Evolutionary conservation across 2,329 filamentous ascomycete genomes (phyloP), one percentile per base, ranked within the genome.

Genomic region (Pseudogymnoascus sp.): DNA sequence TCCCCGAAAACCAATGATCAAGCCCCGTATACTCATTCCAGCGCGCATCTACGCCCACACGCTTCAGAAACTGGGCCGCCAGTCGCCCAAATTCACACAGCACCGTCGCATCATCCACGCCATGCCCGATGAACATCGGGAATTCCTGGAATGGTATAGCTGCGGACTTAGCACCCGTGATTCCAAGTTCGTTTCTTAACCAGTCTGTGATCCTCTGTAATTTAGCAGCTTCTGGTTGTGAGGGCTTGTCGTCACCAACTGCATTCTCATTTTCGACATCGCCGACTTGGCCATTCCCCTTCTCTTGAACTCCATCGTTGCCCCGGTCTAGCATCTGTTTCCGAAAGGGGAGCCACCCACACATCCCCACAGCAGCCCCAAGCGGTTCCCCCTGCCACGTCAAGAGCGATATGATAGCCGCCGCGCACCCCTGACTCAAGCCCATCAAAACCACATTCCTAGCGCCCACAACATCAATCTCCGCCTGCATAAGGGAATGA

Each of bases 401-500:
- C 62, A 84, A 63, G 63, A 77, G 65, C 8, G 77, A 72, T 16
- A 75, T 68, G 64, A 84, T 64, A 0, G 75, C 71, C 43, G 78
- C 77, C 2, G 82, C 82, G 66, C 80, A 82, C 0, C 82, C 83
- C 66, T 84, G 82, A 59, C 83, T 84, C 16, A 84, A 69, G 0
- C 82, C 82, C 40, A 79, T 78, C 0, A 85, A 65, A 1, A 82
- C 69, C 0, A 84, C 70, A 43, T 76, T 78, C 11, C 66, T 61
- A 0, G 73, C 66, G 3, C 78, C 77, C 0, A 83, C 63, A 0
- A 69, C n/a, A 0, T 61, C 67, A 0, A 76, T 72, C 64, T 82
- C 80, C 0, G 64, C 43, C 3, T 63, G 61, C 0, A 82, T 8
- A 0, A 82, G 64, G 0, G 34, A 65, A 40, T 79, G 77, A 0